Conservation (phyloP, 371 early-diverging fungal species). For the Entomophthora muscae region DNA sequence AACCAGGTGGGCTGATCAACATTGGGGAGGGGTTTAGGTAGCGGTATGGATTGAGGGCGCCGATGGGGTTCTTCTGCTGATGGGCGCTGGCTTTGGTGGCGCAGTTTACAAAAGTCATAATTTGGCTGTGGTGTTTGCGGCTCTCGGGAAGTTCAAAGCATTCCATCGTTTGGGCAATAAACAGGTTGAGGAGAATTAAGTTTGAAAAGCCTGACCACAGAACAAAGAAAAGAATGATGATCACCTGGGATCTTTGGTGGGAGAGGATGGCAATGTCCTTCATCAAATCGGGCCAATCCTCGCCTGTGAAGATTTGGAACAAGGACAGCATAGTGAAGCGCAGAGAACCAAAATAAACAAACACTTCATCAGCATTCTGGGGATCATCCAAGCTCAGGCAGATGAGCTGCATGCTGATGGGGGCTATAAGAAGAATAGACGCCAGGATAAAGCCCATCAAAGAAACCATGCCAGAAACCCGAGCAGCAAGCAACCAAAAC, state of each 20-base stretch:
- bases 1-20: no score
- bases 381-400: no score
- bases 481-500: no score
- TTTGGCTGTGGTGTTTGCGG: constrained; percentile 29
- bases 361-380: not conserved
- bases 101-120: constrained; percentile 7
- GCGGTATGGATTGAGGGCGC: no score
- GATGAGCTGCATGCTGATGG: no score
- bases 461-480: no score
- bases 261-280: no score
- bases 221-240: constrained; percentile 32
- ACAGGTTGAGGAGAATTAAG: constrained; percentile 38
- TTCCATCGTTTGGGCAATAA: constrained; percentile 39
- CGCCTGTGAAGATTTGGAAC: constrained; percentile 37
- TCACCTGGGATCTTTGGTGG: constrained; percentile 16
- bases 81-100: constrained; percentile 19
- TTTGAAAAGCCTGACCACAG: constrained; percentile 43
- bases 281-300: constrained; percentile 45
- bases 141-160: constrained; percentile 38
- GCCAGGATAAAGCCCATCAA: no score
- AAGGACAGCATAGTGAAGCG: not conserved
- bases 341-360: not conserved
- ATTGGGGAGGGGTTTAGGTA: no score
- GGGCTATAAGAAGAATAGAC: no score
- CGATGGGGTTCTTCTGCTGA: constrained; percentile 39